A percentile compares a stretch with the other conserved stretches of the same genome.
phyloP scores from a whole-genome alignment of 768 basidiomycete genomes.

The Pleurotus salmoneostramineus region DNA sequence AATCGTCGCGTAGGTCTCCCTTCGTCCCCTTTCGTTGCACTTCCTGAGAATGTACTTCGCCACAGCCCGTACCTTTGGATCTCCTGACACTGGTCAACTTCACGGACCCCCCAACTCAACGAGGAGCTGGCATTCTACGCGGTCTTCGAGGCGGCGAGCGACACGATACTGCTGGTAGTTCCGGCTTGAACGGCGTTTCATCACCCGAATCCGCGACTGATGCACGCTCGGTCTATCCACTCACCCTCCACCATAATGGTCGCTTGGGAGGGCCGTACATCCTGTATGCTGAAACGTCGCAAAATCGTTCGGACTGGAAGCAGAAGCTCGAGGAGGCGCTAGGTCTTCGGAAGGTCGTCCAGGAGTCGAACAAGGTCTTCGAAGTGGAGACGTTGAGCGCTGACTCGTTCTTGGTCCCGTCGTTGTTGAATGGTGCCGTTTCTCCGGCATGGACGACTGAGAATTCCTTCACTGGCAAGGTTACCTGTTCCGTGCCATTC shows the following conservation, averaged over 20 bases:
- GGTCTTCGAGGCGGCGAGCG: slow-evolving; percentile 47
- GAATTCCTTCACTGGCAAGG: slow-evolving; percentile 72
- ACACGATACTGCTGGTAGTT: slow-evolving; percentile 14
- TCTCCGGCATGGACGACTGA: slow-evolving; percentile 72
- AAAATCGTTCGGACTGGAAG: slow-evolving; percentile 83
- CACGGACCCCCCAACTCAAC: slow-evolving; percentile 73
- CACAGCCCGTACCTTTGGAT: slow-evolving; percentile 89
- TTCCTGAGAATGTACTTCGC: slow-evolving; percentile 6
- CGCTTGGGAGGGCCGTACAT: slow-evolving; percentile 84
- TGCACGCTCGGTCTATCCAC: slow-evolving; percentile 78
- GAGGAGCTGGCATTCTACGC: slow-evolving; percentile 69
- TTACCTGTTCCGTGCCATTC: slow-evolving; percentile 95
- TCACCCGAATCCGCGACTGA: slow-evolving; percentile 46
- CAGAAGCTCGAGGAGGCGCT: slow-evolving; percentile 86
- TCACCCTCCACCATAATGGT: slow-evolving; percentile 87
- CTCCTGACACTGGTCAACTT: slow-evolving; percentile 84
- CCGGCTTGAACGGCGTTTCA: slow-evolving; percentile 11
- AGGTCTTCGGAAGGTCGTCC: slow-evolving; percentile 77
- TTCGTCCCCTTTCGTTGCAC: not conserved
- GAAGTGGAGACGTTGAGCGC: slow-evolving; percentile 87
- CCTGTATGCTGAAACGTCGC: slow-evolving; percentile 79
- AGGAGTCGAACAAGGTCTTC: slow-evolving; percentile 93
- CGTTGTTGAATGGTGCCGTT: slow-evolving; percentile 42
- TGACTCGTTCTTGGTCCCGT: slow-evolving; percentile 83
- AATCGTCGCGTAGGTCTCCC: slow-evolving; percentile 62